Base-by-base conservation (phyloP, 805 yeast species). In the Metschnikowia corniflorae region DNA sequence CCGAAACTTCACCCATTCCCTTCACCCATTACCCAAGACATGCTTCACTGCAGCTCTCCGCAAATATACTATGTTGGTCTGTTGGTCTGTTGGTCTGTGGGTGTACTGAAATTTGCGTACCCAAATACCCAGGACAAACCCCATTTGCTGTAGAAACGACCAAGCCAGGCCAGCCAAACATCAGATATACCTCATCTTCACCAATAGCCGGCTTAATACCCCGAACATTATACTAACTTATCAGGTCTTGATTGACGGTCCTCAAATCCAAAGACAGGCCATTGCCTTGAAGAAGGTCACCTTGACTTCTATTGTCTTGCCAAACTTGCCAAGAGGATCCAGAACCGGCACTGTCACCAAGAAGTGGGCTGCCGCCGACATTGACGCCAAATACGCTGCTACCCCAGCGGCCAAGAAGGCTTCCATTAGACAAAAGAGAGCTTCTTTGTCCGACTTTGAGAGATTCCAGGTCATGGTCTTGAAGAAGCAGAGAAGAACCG, bases 401-500 rank as follows among this genome's bases (percentile, higher is more conserved):
- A 75, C 97, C 52, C 69, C 96, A 39, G 88, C 97, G 97, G 97
- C 98, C 65, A 86, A 91, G 85, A 89, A 88, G 80, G 83, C 93
- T 63, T 96, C 94, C 68, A 83, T 86, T 73, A 87, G 86, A 74
- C 82, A 84, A 73, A 86, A 82, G 73, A 86, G 98, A 81, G 73
- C 94, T 62, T 76, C 82, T 66, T 84, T 94, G 71, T 68, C 91
- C 58, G 99, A 93, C 75, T 93, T 93, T 63, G 96, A 93, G 80
- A 89, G 99, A 82, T 93, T 93, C 96, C 96, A 91, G 81, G 98
- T 91, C 60, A 68, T 85, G 71, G 94, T 88, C 60, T 81, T 88
- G 71, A 93, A 85, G 85, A 93, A 91, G 82, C 97, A 94, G 80
- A 87, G 86, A 77, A 85, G 88, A 77, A 83, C 71, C 70, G 86